These are phyloP conservation scores for Yarrowia sp. DNA, from an alignment of 805 yeast genomes.

Conservation along the genomic window DNA sequence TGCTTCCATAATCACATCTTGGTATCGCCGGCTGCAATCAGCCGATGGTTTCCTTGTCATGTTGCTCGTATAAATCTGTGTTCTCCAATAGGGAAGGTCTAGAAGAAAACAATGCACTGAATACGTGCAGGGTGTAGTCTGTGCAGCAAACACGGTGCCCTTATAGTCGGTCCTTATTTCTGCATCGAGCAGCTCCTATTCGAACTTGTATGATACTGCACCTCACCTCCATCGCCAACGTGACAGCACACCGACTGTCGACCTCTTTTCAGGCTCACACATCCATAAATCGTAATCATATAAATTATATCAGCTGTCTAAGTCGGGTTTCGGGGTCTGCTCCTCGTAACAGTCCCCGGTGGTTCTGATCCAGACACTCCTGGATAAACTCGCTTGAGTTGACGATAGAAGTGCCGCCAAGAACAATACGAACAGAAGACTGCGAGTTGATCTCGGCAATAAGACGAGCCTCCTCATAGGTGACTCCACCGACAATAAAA, in stretches of 20 bases:
- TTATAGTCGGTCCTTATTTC: background rate
- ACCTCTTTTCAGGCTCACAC: background rate
- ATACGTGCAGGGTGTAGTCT: background rate
- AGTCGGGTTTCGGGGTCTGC: conserved; percentile 34
- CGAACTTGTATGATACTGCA: background rate
- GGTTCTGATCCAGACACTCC: conserved; percentile 36
- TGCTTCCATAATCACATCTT: background rate
- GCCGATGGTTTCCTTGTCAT: conserved; percentile 1
- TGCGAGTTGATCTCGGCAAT: conserved; percentile 71
- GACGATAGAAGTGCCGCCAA: conserved; percentile 80
- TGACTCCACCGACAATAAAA: conserved; percentile 78
- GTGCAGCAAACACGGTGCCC: conserved; percentile 1
- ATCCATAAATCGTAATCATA: conserved; percentile 11
- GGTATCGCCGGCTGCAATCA: background rate
- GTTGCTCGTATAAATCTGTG: conserved; percentile 14
- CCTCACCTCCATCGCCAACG: background rate
- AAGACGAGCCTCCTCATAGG: conserved; percentile 89
- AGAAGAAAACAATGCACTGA: background rate
- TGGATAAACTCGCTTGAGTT: conserved; percentile 56
- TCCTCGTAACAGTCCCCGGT: conserved; percentile 26
- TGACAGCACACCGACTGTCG: background rate
- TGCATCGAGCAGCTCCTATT: background rate
- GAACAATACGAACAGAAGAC: conserved; percentile 63
- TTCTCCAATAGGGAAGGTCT: background rate
- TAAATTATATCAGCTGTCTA: conserved; percentile 32